Conservation (phyloP, 352 stramenopile genomes). For the Phytophthora niederhauseri region DNA sequence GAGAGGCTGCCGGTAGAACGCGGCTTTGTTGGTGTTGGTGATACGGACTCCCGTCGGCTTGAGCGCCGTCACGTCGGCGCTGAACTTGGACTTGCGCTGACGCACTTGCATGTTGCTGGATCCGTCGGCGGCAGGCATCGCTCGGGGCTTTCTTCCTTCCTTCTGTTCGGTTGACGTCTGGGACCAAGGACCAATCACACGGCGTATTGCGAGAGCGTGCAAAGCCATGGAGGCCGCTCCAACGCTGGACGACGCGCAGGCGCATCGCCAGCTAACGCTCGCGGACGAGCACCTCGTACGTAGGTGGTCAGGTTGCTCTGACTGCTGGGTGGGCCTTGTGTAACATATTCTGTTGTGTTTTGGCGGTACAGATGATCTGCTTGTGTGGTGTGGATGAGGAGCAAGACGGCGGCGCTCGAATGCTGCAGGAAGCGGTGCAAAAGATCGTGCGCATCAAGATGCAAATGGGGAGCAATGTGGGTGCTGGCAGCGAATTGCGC, state of each 20-base stretch:
- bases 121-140: constrained; percentile 6
- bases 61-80: neutral
- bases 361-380: constrained; percentile 50
- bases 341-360: neutral
- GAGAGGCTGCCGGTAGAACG: neutral
- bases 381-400: constrained; percentile 40
- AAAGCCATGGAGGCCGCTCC: constrained; percentile 27
- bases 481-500: neutral
- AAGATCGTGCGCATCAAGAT: constrained; percentile 57
- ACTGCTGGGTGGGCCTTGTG: neutral
- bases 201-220: constrained; percentile 1
- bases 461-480: constrained; percentile 52
- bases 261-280: constrained; percentile 35
- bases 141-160: neutral
- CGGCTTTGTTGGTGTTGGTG: constrained; percentile 17
- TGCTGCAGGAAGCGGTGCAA: constrained; percentile 43
- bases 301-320: neutral
- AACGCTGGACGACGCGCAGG: constrained; percentile 28
- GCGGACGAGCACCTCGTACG: constrained; percentile 53
- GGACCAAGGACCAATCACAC: constrained; percentile 11
- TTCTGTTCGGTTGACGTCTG: neutral
- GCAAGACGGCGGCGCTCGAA: constrained; percentile 26
- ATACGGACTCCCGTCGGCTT: constrained; percentile 6
- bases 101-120: constrained; percentile 10
- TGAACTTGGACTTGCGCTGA: constrained; percentile 13